These are phyloP conservation scores for Salix caprea DNA, from an alignment of 345 rosid genomes.

Conservation along the genomic window DNA sequence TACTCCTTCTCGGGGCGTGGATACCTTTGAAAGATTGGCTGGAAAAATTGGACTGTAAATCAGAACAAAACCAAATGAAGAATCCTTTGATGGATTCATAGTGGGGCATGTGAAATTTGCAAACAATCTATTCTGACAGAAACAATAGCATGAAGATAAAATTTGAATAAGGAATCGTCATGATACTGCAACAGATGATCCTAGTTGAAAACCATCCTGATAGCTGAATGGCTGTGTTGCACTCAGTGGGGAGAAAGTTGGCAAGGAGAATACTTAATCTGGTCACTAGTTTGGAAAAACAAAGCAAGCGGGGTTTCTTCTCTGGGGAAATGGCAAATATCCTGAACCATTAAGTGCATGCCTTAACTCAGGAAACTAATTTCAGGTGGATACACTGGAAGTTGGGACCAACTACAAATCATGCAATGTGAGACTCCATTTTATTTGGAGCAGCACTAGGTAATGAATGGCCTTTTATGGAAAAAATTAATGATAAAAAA, in stretches of 20 bases:
- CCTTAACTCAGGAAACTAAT: neutral
- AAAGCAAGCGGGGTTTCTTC: neutral
- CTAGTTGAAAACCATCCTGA: neutral
- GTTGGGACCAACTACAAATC: neutral
- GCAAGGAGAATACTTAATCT: neutral
- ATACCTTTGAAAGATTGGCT: conserved; percentile 96
- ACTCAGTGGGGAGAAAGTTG: neutral
- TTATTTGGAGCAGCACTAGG: neutral
- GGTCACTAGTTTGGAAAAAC: neutral
- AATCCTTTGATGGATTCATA: neutral
- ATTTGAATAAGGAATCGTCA: conserved; percentile 1
- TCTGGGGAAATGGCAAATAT: neutral
- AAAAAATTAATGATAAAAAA: neutral
- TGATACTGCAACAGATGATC: conserved; percentile 8
- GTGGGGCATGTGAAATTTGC: neutral
- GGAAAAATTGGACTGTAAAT: conserved; percentile 30
- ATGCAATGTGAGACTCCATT: neutral
- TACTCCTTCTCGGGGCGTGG: conserved; percentile 99
- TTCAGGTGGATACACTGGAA: neutral
- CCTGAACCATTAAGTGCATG: neutral
- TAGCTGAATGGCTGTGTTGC: neutral
- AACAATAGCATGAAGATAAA: neutral
- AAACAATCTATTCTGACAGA: neutral
- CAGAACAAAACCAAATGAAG: conserved; percentile 19
- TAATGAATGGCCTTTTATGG: neutral